These are phyloP conservation scores for Dactylonectria macrodidyma DNA, from an alignment of 2,329 filamentous ascomycete genomes.

Conservation along the genomic window DNA sequence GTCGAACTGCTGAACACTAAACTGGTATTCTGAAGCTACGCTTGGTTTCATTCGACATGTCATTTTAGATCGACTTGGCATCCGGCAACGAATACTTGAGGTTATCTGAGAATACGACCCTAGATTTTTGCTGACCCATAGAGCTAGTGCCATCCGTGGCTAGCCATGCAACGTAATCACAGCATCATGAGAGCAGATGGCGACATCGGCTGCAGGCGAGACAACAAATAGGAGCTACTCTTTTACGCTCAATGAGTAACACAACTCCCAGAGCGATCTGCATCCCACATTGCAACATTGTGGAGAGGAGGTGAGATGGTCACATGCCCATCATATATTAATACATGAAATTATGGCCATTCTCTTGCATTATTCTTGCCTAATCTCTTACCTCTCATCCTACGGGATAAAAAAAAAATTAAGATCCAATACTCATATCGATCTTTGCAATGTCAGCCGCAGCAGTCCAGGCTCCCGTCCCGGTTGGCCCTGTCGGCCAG, in stretches of 20 bases:
- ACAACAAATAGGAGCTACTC: constrained; percentile 20
- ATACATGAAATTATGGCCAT: not conserved
- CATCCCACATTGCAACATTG: constrained; percentile 34
- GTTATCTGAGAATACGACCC: not conserved
- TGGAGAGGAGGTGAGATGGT: constrained; percentile 15
- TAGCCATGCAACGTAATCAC: constrained; percentile 6
- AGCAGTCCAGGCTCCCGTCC: constrained; percentile 25
- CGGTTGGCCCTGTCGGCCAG: constrained; percentile 59
- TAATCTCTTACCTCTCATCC: not conserved
- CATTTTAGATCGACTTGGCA: not conserved
- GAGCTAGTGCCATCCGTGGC: not conserved
- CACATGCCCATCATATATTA: constrained; percentile 9
- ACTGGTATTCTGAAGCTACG: too few relatives aligned
- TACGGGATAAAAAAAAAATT: not conserved
- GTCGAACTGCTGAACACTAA: too few relatives aligned
- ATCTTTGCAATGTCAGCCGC: constrained; percentile 25
- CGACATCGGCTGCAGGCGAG: constrained; percentile 25
- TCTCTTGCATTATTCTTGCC: not conserved
- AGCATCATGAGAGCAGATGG: constrained; percentile 27
- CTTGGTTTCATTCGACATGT: too few relatives aligned
- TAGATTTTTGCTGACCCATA: not conserved
- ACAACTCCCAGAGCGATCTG: constrained; percentile 7
- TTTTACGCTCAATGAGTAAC: constrained; percentile 17
- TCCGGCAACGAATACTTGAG: too few relatives aligned
- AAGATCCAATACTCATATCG: not conserved